Conservation (phyloP, 352 stramenopile genomes). For the Pythium sukuiense region DNA sequence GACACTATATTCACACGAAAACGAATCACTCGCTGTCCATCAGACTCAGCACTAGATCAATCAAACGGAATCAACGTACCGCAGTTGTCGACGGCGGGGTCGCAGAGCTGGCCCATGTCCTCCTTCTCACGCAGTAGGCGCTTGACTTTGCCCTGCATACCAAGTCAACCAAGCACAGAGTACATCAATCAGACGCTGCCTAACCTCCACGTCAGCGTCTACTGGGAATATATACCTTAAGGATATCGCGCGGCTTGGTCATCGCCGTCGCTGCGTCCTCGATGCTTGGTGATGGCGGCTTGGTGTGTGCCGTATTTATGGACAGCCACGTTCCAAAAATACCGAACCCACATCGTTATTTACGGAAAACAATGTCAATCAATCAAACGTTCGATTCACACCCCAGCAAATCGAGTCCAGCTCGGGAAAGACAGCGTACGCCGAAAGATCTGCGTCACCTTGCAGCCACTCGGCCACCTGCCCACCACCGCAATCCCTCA, state of each 20-base stretch:
- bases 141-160: conserved; percentile 52
- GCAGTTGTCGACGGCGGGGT: conserved; percentile 46
- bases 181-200: not conserved
- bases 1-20: conserved; percentile 37
- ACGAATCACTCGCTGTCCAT: not conserved
- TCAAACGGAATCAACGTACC: conserved; percentile 23
- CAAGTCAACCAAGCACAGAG: not conserved
- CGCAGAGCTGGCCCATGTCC: conserved; percentile 70
- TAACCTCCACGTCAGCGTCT: not conserved
- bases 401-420: conserved; percentile 5
- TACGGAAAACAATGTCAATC: not conserved
- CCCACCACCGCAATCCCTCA: too few relatives aligned
- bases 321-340: not conserved
- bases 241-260: conserved; percentile 47
- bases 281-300: not conserved
- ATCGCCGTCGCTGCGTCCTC: not conserved
- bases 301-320: not conserved
- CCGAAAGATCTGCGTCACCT: too few relatives aligned
- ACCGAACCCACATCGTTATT: not conserved
- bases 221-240: conserved; percentile 45
- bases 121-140: conserved; percentile 61
- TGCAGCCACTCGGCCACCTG: too few relatives aligned
- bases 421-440: not conserved
- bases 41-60: not conserved
- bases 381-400: conserved; percentile 21